Base-by-base conservation (phyloP, 2,329 filamentous ascomycete species). In the Graphilbum fragrans region DNA sequence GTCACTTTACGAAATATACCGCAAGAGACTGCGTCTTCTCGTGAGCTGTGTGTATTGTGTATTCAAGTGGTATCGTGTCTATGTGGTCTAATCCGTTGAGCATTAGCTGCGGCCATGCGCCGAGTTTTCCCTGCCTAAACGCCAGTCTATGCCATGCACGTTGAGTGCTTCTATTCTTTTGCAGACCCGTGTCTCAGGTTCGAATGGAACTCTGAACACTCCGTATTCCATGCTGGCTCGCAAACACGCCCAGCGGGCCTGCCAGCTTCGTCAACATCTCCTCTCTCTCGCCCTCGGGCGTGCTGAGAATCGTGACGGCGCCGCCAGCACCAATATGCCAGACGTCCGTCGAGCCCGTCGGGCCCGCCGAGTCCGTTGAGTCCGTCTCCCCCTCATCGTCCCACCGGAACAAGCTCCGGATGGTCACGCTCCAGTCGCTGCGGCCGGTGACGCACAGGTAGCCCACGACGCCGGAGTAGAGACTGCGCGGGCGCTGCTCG, bases 271-370 rank as follows among this genome's bases (percentile, higher is more conserved):
- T 78, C 53, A 81, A 69, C 87, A 96, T 95, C 67, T 96, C 92
- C 45, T 93, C 84, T 62, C 80, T 82, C 66, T 96, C 90, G 3
- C 78, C 86, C 44, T 80, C 70, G 0, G 82, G 69, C 3, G 82
- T 85, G 56, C 87, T 94, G 44, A 94, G 66, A 20, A 79, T 81
- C 2, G 90, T 96, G 16, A 96, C 79, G 0, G 90, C 90, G 1
- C 90, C 92, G 1, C 90, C 92, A 6, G 90, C 90, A 5, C 88
- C 90, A 31, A 95, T 77, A 33, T 75, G 74, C 90, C 90, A 96
- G 1, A 71, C 64, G 52, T 85, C 80, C 7, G 32, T 17, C 32
- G 32, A 6, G 10, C 10, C 25, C 25, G 25, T 29, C 25, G 7
- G 52, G 45, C 35, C 39, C 41, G n/a, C 20, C 53, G 52, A 38